Percentiles rank a stretch among this genome's conserved stretches.
Evolutionary conservation across 2,329 filamentous ascomycete species (phyloP).

Genomic region (Colletotrichum lindemuthianum): DNA sequence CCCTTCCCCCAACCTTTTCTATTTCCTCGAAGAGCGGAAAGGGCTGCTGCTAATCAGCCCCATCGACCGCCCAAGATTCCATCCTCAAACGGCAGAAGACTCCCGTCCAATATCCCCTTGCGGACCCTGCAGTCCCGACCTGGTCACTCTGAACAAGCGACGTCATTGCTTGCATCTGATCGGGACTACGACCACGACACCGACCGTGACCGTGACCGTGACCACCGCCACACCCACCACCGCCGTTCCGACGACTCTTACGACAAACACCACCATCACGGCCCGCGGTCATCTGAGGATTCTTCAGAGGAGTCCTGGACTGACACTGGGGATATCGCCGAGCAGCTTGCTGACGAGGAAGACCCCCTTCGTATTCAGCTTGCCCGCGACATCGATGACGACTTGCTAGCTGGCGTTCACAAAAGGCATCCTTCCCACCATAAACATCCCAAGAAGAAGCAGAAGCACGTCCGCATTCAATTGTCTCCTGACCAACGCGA

Average conservation of each 20-base stretch:
- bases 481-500: constrained; percentile 53
- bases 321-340: constrained; percentile 93
- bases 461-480: constrained; percentile 78
- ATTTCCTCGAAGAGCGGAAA: constrained; percentile 59
- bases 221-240: constrained; percentile 51
- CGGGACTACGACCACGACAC: constrained; percentile 49
- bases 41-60: constrained; percentile 84
- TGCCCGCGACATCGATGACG: constrained; percentile 71
- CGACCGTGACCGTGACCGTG: constrained; percentile 52
- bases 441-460: constrained; percentile 60
- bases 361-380: constrained; percentile 82
- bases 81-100: constrained; percentile 73
- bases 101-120: constrained; percentile 87
- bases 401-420: constrained; percentile 62
- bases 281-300: constrained; percentile 58
- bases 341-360: constrained; percentile 87
- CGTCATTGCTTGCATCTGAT: constrained; percentile 55
- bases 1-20: constrained; percentile 41
- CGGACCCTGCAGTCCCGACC: constrained; percentile 70
- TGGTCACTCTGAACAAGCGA: constrained; percentile 51
- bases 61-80: constrained; percentile 84
- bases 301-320: constrained; percentile 84
- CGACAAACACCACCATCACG: constrained; percentile 57
- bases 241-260: constrained; percentile 43
- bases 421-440: constrained; percentile 56